phyloP scores from a whole-genome alignment of 2,329 filamentous ascomycete species.

The Periconia sp. region DNA sequence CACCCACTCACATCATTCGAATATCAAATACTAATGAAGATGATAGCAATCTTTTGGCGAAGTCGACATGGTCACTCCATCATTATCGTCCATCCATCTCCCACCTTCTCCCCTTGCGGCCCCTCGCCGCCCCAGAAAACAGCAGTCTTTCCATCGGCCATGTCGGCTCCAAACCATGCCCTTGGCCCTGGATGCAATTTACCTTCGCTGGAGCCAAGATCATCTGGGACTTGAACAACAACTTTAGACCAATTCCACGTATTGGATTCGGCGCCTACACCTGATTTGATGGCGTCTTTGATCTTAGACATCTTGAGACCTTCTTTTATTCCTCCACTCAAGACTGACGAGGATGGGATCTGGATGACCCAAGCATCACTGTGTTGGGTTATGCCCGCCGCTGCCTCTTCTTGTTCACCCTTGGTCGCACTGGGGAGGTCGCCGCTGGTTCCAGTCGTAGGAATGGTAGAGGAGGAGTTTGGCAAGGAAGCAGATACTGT shows the following conservation, averaged over 20 bases:
- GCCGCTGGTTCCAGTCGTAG: neutral
- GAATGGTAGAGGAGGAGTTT: neutral
- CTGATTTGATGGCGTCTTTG: conserved; percentile 51
- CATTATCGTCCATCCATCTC: conserved; percentile 53
- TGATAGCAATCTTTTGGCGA: too few species aligned
- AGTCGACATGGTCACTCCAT: conserved; percentile 44
- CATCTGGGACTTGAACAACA: conserved; percentile 45
- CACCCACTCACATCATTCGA: too few species aligned
- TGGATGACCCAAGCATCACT: conserved; percentile 55
- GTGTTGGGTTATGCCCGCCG: conserved; percentile 32
- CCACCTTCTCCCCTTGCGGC: conserved; percentile 50
- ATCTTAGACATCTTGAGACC: conserved; percentile 49
- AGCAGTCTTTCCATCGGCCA: conserved; percentile 43
- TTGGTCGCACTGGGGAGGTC: neutral
- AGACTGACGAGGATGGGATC: conserved; percentile 45
- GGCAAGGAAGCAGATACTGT: conserved; percentile 7
- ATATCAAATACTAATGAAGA: too few species aligned
- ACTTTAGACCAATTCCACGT: conserved; percentile 51
- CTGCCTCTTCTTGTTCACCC: conserved; percentile 10
- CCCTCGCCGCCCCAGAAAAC: conserved; percentile 53
- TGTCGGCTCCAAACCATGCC: conserved; percentile 50
- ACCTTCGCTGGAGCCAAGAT: conserved; percentile 35
- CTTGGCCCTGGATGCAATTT: conserved; percentile 54
- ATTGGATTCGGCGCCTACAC: conserved; percentile 49
- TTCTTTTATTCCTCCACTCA: conserved; percentile 28